Evolutionary conservation across 2,329 filamentous ascomycete species (phyloP), one percentile per base, ranked within the genome.

Genomic region (Trichoderma sp.): DNA sequence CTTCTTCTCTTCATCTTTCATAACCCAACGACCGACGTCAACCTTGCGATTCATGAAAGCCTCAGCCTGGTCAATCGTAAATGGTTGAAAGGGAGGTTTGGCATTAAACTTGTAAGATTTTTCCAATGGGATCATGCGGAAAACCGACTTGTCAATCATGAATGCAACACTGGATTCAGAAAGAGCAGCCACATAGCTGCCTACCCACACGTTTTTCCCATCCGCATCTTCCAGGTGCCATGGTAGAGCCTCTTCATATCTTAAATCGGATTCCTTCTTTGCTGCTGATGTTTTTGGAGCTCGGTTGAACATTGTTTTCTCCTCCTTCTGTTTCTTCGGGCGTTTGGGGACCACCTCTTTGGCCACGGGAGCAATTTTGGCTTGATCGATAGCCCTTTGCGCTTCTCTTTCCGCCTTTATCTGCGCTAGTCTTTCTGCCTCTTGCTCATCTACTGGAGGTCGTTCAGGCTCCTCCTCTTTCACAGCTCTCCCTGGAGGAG

Each of bases 211-310:
- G 80, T 98, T 96, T 83, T 96, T 98, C 78, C 95, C 95, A 81
- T 99, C 96, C 56, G 95, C 97, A 83, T 99, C 97, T 82, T 99
- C 97, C 45, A 99, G 85, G 83, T 98, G 95, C 97, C 97, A 99
- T 6, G 97, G 97, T 67, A 98, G 87, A 4, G 96, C 95, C 83
- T 99, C 97, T 83, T 98, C 97, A 79, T 98, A 99, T 77, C 95
- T 93, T 85, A 91, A 91, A 75, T 91, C 90, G 0, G 88, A 88
- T 75, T 91, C 89, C 86, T 89, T 97, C 88, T 89, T 97, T 86
- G 85, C 96, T 81, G 96, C 95, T 81, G 95, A 95, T 6, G 89
- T 89, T 73, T 90, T 89, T 75, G 97, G 94, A n/a, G 93, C 91
- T 79, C 94, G 92, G 81, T 94, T 95, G 27, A 97, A 93, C 80